Evolutionary conservation across 2,329 filamentous ascomycete species (phyloP).

Genomic region (Hypoxylon sp.): DNA sequence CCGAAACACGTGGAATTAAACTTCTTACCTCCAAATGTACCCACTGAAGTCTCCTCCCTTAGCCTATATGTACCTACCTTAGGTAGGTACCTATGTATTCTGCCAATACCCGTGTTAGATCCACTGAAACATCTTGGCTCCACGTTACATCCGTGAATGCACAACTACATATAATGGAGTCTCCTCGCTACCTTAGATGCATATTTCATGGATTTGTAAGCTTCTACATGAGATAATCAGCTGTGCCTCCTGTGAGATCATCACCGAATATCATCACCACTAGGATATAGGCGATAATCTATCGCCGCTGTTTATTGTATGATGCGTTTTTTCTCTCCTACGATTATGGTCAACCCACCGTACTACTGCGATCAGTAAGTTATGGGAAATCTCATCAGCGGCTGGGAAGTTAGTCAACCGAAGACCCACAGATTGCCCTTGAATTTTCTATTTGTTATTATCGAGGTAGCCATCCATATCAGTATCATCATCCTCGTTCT

Average conservation of each 20-base stretch:
- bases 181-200: background rate
- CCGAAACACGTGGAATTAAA: constrained; percentile 20
- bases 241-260: too few species aligned
- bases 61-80: too few species aligned
- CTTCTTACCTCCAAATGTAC: constrained; percentile 4
- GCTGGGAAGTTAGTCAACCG: too few species aligned
- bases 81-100: background rate
- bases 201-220: background rate
- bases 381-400: too few species aligned
- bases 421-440: too few species aligned
- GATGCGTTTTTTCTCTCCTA: too few species aligned
- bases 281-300: background rate
- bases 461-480: too few species aligned
- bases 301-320: too few species aligned
- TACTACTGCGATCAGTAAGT: too few species aligned
- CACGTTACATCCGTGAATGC: background rate
- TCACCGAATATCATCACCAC: background rate
- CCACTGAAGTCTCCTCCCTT: background rate
- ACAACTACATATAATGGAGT: background rate
- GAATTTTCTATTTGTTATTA: too few species aligned
- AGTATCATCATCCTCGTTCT: too few species aligned
- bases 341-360: too few species aligned
- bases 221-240: background rate
- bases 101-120: background rate
- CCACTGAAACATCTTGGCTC: background rate